Evolutionary conservation across 163 green algal species (phyloP), one percentile per base, ranked within the genome.

Genomic region (Chlamydomonas reinhardtii): DNA sequence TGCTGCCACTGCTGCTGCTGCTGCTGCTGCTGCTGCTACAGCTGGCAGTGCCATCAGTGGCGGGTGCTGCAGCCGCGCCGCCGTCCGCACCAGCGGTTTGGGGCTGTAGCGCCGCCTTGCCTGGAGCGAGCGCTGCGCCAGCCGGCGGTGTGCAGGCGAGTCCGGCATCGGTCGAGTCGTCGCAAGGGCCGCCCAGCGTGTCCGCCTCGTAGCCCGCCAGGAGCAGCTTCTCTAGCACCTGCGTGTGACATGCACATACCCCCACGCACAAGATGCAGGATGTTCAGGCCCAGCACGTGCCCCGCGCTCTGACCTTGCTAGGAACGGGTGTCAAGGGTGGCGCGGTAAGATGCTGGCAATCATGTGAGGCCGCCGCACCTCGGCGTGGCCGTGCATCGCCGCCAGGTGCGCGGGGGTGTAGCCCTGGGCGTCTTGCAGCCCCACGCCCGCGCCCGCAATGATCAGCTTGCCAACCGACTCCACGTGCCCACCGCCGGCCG

Each of bases 321-420:
- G n/a, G n/a, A n/a, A n/a, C n/a, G n/a, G n/a, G n/a, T n/a, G n/a
- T n/a, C n/a, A n/a, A n/a, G n/a, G n/a, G n/a, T n/a, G n/a, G n/a
- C n/a, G n/a, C n/a, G n/a, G n/a, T n/a, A n/a, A n/a, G n/a, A n/a
- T n/a, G n/a, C n/a, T n/a, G n/a, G n/a, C n/a, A n/a, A n/a, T n/a
- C n/a, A n/a, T n/a, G n/a, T n/a, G n/a, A n/a, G n/a, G 37, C 56
- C 27, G 22, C 25, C 79, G 0, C 54, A 85, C 79, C 79, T 85
- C 84, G n/a, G 76, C 73, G 69, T 93, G 76, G 39, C 93, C 93
- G 5, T 72, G 76, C 22, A 93, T 73, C 2, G 90, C 88, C 20
- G 93, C 93, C 37, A 94, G 91, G 75, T 96, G 93, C 11, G 93
- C 84, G 0, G 93, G 88, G 54, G 89, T 94, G 87, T 86, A 93